These are phyloP conservation scores for Phycomyces blakesleeanus DNA, from an alignment of 192 early-diverging fungal species.

Conservation along the genomic window DNA sequence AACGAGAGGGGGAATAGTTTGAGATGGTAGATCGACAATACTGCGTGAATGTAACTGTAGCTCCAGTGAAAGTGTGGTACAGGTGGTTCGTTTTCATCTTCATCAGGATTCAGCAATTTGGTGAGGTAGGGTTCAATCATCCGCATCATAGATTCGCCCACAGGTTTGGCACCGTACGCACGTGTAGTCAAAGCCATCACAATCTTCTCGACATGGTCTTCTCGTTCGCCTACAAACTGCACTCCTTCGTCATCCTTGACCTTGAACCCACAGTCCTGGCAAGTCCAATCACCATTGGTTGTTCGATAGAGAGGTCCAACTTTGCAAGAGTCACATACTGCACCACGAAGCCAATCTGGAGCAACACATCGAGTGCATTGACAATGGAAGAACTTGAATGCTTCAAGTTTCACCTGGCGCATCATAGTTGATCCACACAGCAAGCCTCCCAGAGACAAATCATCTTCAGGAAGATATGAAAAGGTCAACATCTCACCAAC, in stretches of 20 bases:
- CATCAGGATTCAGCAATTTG: slow-evolving; percentile 15
- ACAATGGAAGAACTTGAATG: slow-evolving; percentile 37
- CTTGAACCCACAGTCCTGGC: slow-evolving; percentile 4
- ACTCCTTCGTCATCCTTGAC: neutral
- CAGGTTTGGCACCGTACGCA: slow-evolving; percentile 4
- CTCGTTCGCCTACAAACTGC: slow-evolving; percentile 24
- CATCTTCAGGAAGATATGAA: slow-evolving; percentile 37
- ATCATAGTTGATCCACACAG: slow-evolving; percentile 27
- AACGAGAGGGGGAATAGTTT: slow-evolving; percentile 24
- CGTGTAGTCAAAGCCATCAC: slow-evolving; percentile 23
- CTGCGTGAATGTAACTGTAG: slow-evolving; percentile 21
- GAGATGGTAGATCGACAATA: slow-evolving; percentile 32
- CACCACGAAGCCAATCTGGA: slow-evolving; percentile 24
- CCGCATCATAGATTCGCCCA: slow-evolving; percentile 17
- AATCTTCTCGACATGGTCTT: slow-evolving; percentile 20
- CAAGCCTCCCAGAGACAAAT: slow-evolving; percentile 27
- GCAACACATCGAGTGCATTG: slow-evolving; percentile 27
- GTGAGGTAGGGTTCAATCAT: slow-evolving; percentile 33
- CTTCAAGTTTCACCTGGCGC: slow-evolving; percentile 19
- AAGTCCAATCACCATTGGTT: slow-evolving; percentile 3
- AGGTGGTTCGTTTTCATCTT: slow-evolving; percentile 10
- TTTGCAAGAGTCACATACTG: slow-evolving; percentile 12
- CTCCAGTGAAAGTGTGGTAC: slow-evolving; percentile 35
- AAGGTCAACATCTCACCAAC: slow-evolving; percentile 25
- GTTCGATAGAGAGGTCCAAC: neutral